Conservation (phyloP, 2,329 filamentous ascomycete genomes). For the Biscogniauxia mediterranea region DNA sequence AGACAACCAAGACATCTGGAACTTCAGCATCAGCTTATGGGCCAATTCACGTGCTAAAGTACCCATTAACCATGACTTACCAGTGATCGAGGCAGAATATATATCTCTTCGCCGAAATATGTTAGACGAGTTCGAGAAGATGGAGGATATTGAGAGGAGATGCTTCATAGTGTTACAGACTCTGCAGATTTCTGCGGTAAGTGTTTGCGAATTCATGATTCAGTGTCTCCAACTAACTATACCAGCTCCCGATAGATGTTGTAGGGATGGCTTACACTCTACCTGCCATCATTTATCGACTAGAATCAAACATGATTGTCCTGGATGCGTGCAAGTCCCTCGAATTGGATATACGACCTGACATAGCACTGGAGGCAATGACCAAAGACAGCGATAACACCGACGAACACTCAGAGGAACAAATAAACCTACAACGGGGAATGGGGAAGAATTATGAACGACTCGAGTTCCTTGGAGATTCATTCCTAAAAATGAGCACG, state of each 20-base stretch:
- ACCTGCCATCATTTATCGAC: conserved; percentile 78
- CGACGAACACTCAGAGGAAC: conserved; percentile 65
- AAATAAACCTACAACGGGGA: conserved; percentile 73
- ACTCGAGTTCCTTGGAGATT: conserved; percentile 89
- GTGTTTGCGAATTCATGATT: conserved; percentile 30
- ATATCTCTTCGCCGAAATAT: conserved; percentile 80
- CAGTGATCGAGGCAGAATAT: conserved; percentile 74
- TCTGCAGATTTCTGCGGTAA: conserved; percentile 71
- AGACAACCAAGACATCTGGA: conserved; percentile 63
- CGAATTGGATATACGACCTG: conserved; percentile 61
- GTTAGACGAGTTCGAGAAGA: conserved; percentile 64
- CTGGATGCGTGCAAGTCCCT: conserved; percentile 70
- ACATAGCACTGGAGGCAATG: conserved; percentile 79
- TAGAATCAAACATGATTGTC: conserved; percentile 80
- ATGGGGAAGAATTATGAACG: conserved; percentile 97
- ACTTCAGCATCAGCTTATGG: conserved; percentile 80
- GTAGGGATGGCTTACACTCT: conserved; percentile 73
- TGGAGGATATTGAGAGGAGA: conserved; percentile 44
- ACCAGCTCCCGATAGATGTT: conserved; percentile 64
- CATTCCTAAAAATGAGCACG: conserved; percentile 93
- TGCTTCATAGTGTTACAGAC: conserved; percentile 77
- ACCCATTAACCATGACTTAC: conserved; percentile 66
- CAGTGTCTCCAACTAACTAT: conserved; percentile 17
- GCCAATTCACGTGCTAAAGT: conserved; percentile 53
- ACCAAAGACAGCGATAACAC: conserved; percentile 91